phyloP scores from a whole-genome alignment of 1,284 basidiomycete genomes.

The Trichosporon ovoides region DNA sequence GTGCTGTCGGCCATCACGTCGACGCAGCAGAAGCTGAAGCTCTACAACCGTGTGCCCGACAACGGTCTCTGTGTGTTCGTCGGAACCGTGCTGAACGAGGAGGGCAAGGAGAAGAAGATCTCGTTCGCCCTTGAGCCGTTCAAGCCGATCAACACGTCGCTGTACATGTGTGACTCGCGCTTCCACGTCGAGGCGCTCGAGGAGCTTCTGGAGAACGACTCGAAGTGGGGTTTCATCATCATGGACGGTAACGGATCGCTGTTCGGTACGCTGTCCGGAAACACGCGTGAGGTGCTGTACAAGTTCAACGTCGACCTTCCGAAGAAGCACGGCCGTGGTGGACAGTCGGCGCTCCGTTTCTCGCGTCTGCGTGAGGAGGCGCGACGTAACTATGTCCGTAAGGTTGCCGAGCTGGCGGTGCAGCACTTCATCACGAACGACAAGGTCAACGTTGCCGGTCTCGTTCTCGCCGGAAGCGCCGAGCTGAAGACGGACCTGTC shows the following conservation, averaged over 20 bases:
- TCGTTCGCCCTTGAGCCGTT: constrained; percentile 96
- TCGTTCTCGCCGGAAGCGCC: constrained; percentile 95
- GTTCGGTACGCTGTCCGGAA: constrained; percentile 92
- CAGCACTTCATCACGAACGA: constrained; percentile 98
- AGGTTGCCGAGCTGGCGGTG: constrained; percentile 93
- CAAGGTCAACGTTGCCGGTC: constrained; percentile 94
- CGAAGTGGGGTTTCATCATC: constrained; percentile 97
- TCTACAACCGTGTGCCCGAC: constrained; percentile 91
- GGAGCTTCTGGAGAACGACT: constrained; percentile 94
- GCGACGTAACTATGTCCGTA: constrained; percentile 98
- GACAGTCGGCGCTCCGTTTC: constrained; percentile 99
- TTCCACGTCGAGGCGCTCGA: constrained; percentile 98
- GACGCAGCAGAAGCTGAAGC: constrained; percentile 94
- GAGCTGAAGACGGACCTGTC: constrained; percentile 99
- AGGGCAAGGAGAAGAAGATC: constrained; percentile 98
- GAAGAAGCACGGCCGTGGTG: constrained; percentile 99
- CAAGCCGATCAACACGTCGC: constrained; percentile 98
- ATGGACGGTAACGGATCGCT: constrained; percentile 64
- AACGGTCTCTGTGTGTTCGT: constrained; percentile 97
- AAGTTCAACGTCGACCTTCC: constrained; percentile 99
- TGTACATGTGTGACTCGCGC: constrained; percentile 99
- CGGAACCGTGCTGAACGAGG: constrained; percentile 95
- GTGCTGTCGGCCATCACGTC: constrained; percentile 97
- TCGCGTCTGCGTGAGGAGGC: constrained; percentile 99
- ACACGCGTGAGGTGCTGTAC: constrained; percentile 94